These are phyloP conservation scores for Diplogelasinospora grovesii DNA, from an alignment of 495 filamentous ascomycete species.

Conservation along the genomic window DNA sequence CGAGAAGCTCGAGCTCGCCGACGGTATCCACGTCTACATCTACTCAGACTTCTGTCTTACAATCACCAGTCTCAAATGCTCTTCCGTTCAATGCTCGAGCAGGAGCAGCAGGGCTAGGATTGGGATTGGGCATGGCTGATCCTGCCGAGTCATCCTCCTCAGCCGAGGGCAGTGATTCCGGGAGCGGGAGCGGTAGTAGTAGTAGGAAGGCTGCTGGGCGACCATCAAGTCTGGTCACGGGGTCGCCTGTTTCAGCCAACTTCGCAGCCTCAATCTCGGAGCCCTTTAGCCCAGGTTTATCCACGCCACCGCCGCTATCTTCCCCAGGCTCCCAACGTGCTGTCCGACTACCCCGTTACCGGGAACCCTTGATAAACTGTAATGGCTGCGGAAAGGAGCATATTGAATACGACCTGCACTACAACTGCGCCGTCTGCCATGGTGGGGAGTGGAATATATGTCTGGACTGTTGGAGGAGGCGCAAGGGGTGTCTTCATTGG, in stretches of 20 bases:
- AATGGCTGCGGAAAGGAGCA: slow-evolving; percentile 55
- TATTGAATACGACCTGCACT: slow-evolving; percentile 78
- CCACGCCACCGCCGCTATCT: slow-evolving; percentile 10
- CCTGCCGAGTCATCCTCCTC: neutral
- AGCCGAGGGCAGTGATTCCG: no score
- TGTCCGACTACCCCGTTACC: slow-evolving; percentile 41
- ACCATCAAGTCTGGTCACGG: slow-evolving; percentile 14
- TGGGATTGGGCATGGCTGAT: slow-evolving; percentile 20
- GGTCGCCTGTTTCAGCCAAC: slow-evolving; percentile 6
- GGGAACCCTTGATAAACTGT: slow-evolving; percentile 68
- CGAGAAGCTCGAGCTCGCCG: slow-evolving; percentile 31
- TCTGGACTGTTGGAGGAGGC: slow-evolving; percentile 63
- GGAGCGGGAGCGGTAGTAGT: no score
- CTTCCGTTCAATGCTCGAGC: slow-evolving; percentile 22
- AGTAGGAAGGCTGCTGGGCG: no score
- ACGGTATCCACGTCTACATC: slow-evolving; percentile 10
- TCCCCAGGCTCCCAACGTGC: slow-evolving; percentile 18
- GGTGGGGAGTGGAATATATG: slow-evolving; percentile 71
- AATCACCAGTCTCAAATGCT: slow-evolving; percentile 8
- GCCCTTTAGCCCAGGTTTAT: slow-evolving; percentile 11
- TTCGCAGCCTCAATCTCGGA: slow-evolving; percentile 11
- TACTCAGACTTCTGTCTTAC: no score
- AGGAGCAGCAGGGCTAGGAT: slow-evolving; percentile 8
- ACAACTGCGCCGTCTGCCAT: slow-evolving; percentile 63
- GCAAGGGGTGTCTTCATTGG: slow-evolving; percentile 73